These are phyloP conservation scores for Pythium rhizo-oryzae DNA, from an alignment of 352 stramenopile genomes.

Conservation along the genomic window DNA sequence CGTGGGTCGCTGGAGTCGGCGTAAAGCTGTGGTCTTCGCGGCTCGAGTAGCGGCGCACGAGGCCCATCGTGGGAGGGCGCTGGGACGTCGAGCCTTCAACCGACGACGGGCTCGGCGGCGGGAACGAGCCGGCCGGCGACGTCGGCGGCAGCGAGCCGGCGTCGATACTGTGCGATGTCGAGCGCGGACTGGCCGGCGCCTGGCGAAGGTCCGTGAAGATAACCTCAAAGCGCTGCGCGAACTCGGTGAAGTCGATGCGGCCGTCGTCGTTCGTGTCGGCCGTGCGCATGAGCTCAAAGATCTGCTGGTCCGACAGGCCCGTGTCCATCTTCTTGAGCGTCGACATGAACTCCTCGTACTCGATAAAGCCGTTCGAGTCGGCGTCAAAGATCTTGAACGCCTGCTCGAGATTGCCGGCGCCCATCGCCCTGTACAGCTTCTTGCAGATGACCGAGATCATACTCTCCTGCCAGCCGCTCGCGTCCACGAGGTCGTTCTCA, in stretches of 20 bases:
- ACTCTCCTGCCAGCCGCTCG: conserved; percentile 88
- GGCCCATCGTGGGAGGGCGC: conserved; percentile 30
- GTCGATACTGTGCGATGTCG: conserved; percentile 22
- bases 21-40: conserved; percentile 67
- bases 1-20: conserved; percentile 49
- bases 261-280: conserved; percentile 93
- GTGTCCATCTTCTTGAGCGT: conserved; percentile 93
- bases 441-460: conserved; percentile 93
- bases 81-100: conserved; percentile 18
- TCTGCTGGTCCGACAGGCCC: conserved; percentile 89
- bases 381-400: conserved; percentile 93
- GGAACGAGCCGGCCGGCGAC: conserved; percentile 4
- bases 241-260: conserved; percentile 92
- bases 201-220: conserved; percentile 86
- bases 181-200: conserved; percentile 30
- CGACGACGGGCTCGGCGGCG: conserved; percentile 28
- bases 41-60: conserved; percentile 58
- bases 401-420: conserved; percentile 85
- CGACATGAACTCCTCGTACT: conserved; percentile 94
- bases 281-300: conserved; percentile 94
- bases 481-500: conserved; percentile 86
- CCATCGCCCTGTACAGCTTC: conserved; percentile 92
- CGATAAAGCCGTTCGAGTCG: conserved; percentile 89
- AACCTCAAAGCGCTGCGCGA: conserved; percentile 90
- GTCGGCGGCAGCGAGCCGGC: conserved; percentile 13